Evolutionary conservation across 352 stramenopile genomes (phyloP), one percentile per base, ranked within the genome.

Genomic region (Salisapilia sapeloensis): DNA sequence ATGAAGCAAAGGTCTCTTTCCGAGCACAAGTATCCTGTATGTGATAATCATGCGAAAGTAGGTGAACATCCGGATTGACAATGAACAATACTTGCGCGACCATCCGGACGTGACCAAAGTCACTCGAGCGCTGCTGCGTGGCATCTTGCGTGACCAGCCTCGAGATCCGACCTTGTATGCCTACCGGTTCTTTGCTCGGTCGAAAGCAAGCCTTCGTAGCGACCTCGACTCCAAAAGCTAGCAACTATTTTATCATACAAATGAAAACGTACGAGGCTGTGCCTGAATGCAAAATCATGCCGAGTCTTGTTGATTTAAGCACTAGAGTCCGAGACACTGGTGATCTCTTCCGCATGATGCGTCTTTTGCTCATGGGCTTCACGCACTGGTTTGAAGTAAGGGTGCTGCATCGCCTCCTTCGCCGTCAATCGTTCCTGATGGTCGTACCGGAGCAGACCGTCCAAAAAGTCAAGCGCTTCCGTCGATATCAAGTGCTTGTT

Each of bases 391-490:
- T 94, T 81, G 66, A 99, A 99, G 60, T 98, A 99, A 19, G 87
- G 67, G 66, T 99, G 95, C 24, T 81, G 71, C 91, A 97, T 98
- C 6, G 95, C 94, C 51, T 99, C 94, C 52, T 97, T 94, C 13
- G 95, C 95, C 43, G 94, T 98, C 48, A 98, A 57, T 35, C 95
- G 67, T 51, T 99, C 91, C 57, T 99, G 93, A 50, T 97, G 87
- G 62, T 98, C 85, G 53, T 96, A 95, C 28, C 82, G 76, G 40
- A 87, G 44, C 33, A 84, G 41, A 6, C 66, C 60, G 33, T 82
- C 70, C 6, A 83, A 66, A 49, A 98, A 98, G 51, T 98, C 92
- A 28, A 99, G 85, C 25, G 94, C 94, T 42, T 99, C 95, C 1
- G 81, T 43, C 1, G 79, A 90, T 14, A 98, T 84, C 22, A 99